Conservation (phyloP, 2,329 filamentous ascomycete genomes). For the Epicoccum nigrum region DNA sequence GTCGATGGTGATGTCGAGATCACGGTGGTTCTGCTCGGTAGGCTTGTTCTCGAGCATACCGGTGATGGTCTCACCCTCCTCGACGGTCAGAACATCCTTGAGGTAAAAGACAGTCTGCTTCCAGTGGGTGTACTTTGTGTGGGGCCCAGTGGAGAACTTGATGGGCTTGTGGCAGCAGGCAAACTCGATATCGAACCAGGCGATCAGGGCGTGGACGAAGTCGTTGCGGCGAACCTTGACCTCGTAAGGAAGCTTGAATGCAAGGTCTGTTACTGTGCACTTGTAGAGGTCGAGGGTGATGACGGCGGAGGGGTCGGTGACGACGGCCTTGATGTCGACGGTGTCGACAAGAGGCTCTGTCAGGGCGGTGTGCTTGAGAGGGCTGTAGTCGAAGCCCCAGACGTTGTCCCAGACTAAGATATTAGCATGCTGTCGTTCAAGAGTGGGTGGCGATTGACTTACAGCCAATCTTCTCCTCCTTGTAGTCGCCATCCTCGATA, state of each 20-base stretch:
- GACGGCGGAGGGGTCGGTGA: conserved; percentile 86
- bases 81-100: conserved; percentile 87
- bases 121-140: conserved; percentile 99
- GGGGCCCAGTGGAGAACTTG: conserved; percentile 93
- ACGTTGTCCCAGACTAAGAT: conserved; percentile 95
- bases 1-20: conserved; percentile 87
- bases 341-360: conserved; percentile 97
- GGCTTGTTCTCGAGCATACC: conserved; percentile 82
- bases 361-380: conserved; percentile 90
- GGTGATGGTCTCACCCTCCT: conserved; percentile 79
- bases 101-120: conserved; percentile 99
- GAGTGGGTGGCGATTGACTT: background rate
- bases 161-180: conserved; percentile 98
- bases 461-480: conserved; percentile 99
- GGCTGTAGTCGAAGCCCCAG: conserved; percentile 95
- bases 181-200: conserved; percentile 99
- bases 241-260: conserved; percentile 79
- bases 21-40: conserved; percentile 91
- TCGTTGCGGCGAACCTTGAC: conserved; percentile 83
- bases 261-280: conserved; percentile 80
- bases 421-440: background rate
- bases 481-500: conserved; percentile 99
- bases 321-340: conserved; percentile 94
- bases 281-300: conserved; percentile 93
- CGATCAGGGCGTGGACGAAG: conserved; percentile 94